A percentile compares a stretch with the other conserved stretches of the same genome.
Evolutionary conservation across 768 basidiomycete species (phyloP).

Genomic region (Tulasnella sp.): DNA sequence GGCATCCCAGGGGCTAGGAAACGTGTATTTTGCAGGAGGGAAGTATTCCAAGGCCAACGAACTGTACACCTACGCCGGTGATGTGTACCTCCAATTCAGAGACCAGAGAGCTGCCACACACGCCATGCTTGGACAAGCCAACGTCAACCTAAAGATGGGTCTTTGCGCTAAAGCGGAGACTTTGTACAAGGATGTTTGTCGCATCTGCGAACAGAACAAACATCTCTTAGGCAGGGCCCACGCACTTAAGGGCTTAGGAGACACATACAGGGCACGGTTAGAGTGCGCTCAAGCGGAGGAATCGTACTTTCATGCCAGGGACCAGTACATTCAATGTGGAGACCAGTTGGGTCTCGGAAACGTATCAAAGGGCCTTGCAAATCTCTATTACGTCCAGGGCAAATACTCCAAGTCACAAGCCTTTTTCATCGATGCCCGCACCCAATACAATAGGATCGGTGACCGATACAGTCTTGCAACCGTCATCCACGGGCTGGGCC

Average conservation of each 20-base stretch:
- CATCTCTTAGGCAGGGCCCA: background rate
- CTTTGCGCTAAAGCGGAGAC: background rate
- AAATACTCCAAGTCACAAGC: background rate
- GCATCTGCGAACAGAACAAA: background rate
- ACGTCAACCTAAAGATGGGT: background rate
- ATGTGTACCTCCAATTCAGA: background rate
- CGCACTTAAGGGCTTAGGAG: background rate
- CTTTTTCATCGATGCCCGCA: background rate
- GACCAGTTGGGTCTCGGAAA: background rate
- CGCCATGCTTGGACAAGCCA: background rate
- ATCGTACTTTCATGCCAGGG: background rate
- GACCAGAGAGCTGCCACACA: background rate
- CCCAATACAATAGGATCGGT: background rate
- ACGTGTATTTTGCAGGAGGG: background rate
- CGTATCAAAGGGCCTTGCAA: background rate
- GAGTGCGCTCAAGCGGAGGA: background rate
- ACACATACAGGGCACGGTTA: background rate
- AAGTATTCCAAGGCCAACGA: background rate
- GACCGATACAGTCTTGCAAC: background rate
- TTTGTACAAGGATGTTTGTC: background rate
- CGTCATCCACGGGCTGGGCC: background rate
- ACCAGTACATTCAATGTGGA: background rate
- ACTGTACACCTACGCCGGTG: background rate
- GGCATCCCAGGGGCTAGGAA: background rate
- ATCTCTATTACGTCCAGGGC: background rate